Conservation (phyloP, 306 rosid genomes). For the Corylus heterophylla region DNA sequence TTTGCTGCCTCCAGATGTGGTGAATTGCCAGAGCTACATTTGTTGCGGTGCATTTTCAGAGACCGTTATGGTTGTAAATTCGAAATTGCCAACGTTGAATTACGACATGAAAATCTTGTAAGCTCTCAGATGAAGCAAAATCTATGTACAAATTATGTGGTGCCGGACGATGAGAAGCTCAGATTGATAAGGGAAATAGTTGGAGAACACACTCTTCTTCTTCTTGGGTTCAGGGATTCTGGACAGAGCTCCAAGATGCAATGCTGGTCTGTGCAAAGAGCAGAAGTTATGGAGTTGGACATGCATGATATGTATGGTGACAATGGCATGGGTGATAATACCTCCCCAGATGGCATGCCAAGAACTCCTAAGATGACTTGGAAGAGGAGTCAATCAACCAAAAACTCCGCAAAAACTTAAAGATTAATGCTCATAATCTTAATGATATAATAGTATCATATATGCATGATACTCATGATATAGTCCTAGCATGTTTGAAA, state of each 20-base stretch:
- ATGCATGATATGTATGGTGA: background rate
- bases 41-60: slow-evolving; percentile 17
- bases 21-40: slow-evolving; percentile 30
- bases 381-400: background rate
- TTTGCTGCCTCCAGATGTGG: slow-evolving; percentile 41
- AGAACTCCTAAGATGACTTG: background rate
- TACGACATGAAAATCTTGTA: slow-evolving; percentile 20
- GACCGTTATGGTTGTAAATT: slow-evolving; percentile 28
- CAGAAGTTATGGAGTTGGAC: background rate
- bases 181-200: slow-evolving; percentile 15
- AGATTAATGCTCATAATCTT: no score
- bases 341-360: slow-evolving; percentile 3
- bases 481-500: no score
- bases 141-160: background rate
- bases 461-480: no score
- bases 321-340: background rate
- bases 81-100: slow-evolving; percentile 20
- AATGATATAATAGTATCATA: no score
- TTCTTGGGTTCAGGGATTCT: background rate
- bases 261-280: background rate
- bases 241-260: slow-evolving; percentile 2
- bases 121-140: slow-evolving; percentile 6
- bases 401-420: background rate
- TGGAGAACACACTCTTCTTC: background rate
- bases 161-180: slow-evolving; percentile 18